Percentiles rank a stretch among this genome's conserved stretches.
phyloP scores from a whole-genome alignment of 495 filamentous ascomycete species.

The Staphylotrichum longicolle region DNA sequence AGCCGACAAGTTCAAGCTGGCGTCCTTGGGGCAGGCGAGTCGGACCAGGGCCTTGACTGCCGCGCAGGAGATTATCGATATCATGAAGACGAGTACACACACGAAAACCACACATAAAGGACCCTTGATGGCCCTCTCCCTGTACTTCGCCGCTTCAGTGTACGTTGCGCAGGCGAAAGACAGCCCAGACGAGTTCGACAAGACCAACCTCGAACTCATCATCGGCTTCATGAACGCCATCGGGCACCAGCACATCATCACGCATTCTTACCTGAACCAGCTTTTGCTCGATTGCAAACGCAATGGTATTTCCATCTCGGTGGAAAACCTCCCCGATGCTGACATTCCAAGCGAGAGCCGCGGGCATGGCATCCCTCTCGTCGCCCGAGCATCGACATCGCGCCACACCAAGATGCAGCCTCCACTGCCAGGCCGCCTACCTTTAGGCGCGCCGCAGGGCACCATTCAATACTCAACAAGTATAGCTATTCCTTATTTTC shows the following conservation, averaged over 20 bases:
- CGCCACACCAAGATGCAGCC: constrained; percentile 33
- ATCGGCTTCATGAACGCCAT: constrained; percentile 41
- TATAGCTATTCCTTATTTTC: too few relatives aligned
- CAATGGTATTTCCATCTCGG: constrained; percentile 31
- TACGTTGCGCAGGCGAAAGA: constrained; percentile 39
- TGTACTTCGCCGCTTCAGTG: constrained; percentile 46
- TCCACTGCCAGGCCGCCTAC: constrained; percentile 39
- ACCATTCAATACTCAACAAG: background rate
- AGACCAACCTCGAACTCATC: constrained; percentile 41
- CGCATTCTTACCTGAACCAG: constrained; percentile 43
- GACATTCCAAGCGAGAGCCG: background rate
- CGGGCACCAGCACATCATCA: constrained; percentile 38
- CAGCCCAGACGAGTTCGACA: constrained; percentile 15
- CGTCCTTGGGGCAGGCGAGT: constrained; percentile 34
- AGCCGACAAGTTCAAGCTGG: constrained; percentile 39
- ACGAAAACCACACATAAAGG: constrained; percentile 31
- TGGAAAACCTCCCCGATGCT: background rate
- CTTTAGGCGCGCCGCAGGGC: constrained; percentile 32
- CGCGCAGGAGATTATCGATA: constrained; percentile 45
- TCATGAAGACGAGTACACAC: constrained; percentile 40
- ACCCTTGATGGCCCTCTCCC: constrained; percentile 40
- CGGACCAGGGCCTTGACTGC: constrained; percentile 37
- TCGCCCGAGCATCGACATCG: constrained; percentile 36
- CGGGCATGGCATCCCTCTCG: constrained; percentile 40
- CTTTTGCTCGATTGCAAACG: constrained; percentile 40